These are phyloP conservation scores for Arabidopsis hybrid DNA, from an alignment of 441 rosid species.

Conservation along the genomic window DNA sequence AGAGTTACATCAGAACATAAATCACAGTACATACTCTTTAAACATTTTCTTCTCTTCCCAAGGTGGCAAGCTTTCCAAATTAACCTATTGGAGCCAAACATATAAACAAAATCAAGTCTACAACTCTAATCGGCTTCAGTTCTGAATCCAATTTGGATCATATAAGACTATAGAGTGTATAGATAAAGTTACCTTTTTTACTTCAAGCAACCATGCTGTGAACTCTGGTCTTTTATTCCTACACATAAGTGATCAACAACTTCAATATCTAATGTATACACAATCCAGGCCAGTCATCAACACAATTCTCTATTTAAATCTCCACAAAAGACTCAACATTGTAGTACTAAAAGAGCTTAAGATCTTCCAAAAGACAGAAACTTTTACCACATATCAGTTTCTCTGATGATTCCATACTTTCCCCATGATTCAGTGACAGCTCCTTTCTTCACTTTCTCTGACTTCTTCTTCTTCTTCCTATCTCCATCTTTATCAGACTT, in stretches of 20 bases:
- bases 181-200: slow-evolving; percentile 65
- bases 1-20: not conserved
- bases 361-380: not conserved
- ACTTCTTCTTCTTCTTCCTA: slow-evolving; percentile 52
- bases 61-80: slow-evolving; percentile 86
- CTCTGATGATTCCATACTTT: slow-evolving; percentile 86
- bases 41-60: slow-evolving; percentile 99
- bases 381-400: slow-evolving; percentile 95
- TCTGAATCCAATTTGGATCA: not conserved
- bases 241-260: slow-evolving; percentile 37
- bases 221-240: slow-evolving; percentile 98
- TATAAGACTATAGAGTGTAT: slow-evolving; percentile 1
- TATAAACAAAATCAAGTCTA: not conserved
- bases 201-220: slow-evolving; percentile 96
- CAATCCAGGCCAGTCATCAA: not conserved
- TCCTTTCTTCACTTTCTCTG: slow-evolving; percentile 80
- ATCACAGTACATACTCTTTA: slow-evolving; percentile 62
- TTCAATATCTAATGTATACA: not conserved
- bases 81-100: slow-evolving; percentile 57
- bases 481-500: slow-evolving; percentile 41
- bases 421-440: slow-evolving; percentile 96
- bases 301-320: not conserved
- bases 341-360: not conserved
- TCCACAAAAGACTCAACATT: slow-evolving; percentile 9
- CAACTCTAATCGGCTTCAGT: not conserved